These are phyloP conservation scores for Lentinula lateritia DNA, from an alignment of 768 basidiomycete species.

Conservation along the genomic window DNA sequence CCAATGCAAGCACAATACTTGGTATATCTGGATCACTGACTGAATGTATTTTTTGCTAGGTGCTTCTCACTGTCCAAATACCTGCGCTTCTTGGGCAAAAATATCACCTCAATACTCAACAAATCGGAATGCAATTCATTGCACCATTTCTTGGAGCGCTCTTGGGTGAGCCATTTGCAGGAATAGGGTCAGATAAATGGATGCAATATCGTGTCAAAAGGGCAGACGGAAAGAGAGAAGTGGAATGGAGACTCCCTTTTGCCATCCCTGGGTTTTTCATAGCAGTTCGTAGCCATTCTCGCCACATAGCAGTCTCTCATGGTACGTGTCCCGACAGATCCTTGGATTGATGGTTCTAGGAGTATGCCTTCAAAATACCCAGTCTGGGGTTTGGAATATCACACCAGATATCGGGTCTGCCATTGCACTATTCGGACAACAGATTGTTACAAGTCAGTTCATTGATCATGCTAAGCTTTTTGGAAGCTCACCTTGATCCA, in stretches of 20 bases:
- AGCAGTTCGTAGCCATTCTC: neutral
- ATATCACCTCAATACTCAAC: constrained; percentile 1
- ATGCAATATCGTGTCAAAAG: neutral
- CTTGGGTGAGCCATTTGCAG: neutral
- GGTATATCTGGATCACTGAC: neutral
- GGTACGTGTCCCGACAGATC: neutral
- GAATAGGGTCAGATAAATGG: neutral
- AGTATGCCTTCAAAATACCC: neutral
- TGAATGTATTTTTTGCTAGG: neutral
- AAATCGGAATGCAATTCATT: neutral
- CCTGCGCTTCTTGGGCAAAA: neutral
- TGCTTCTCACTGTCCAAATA: constrained; percentile 1
- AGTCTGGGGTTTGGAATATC: neutral
- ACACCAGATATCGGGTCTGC: neutral
- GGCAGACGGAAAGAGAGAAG: neutral
- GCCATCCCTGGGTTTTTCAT: neutral
- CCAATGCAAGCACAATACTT: neutral
- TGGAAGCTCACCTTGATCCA: neutral
- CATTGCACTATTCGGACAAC: neutral
- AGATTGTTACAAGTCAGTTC: neutral
- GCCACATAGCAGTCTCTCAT: neutral
- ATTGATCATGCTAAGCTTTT: too few relatives aligned
- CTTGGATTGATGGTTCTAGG: neutral
- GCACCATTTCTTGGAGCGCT: neutral
- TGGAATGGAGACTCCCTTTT: neutral